These are phyloP conservation scores for Silene noctiflora DNA, from an alignment of 179 eudicot species.

Conservation along the genomic window DNA sequence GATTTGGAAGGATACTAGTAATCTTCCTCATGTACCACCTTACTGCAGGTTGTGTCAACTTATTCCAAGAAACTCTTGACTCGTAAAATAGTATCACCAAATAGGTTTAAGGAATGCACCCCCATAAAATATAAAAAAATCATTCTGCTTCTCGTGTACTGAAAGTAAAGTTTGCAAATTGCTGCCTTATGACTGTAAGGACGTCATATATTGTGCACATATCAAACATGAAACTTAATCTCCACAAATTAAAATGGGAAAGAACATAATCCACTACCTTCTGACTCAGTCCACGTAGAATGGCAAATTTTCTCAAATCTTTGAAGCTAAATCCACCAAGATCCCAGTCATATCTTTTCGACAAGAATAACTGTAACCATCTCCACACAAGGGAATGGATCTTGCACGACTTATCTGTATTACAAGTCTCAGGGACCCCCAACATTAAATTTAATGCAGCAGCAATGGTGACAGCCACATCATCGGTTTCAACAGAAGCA, in stretches of 20 bases:
- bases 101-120: neutral
- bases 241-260: conserved; percentile 4
- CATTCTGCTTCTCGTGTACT: neutral
- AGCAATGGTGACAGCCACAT: conserved; percentile 73
- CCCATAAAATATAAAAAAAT: neutral
- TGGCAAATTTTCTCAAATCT: conserved; percentile 88
- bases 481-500: conserved; percentile 60
- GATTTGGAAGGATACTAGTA: neutral
- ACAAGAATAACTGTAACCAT: conserved; percentile 82
- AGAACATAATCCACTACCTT: conserved; percentile 46
- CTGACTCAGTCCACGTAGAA: conserved; percentile 95
- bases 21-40: neutral
- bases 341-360: conserved; percentile 89
- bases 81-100: neutral
- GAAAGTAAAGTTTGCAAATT: neutral
- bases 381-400: conserved; percentile 63
- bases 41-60: neutral
- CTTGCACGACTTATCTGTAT: conserved; percentile 38
- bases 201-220: neutral
- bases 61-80: neutral
- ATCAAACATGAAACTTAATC: neutral
- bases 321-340: conserved; percentile 63
- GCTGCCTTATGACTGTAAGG: neutral
- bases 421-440: conserved; percentile 55
- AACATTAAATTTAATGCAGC: conserved; percentile 85